Percentiles rank a stretch among this genome's conserved stretches.
Conservation (phyloP, 2,329 filamentous ascomycete species). For the Aspergillus terreus region DNA sequence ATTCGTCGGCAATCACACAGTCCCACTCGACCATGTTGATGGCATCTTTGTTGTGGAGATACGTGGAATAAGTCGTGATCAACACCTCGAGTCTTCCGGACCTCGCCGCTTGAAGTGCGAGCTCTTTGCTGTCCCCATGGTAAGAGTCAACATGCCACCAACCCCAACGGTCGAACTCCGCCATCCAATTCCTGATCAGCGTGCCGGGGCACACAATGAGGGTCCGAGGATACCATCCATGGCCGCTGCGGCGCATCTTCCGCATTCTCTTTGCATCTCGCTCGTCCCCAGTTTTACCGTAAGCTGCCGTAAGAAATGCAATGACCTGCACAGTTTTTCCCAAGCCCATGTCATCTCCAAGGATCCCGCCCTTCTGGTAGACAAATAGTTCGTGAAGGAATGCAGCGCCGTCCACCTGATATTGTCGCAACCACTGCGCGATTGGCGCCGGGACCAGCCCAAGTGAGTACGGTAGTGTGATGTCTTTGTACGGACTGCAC, state of each 20-base stretch:
- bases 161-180: constrained; percentile 83
- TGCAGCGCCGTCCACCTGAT: constrained; percentile 78
- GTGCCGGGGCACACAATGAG: constrained; percentile 86
- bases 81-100: constrained; percentile 81
- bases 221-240: constrained; percentile 75
- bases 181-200: constrained; percentile 86
- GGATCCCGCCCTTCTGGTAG: constrained; percentile 82
- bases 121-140: constrained; percentile 69
- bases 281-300: constrained; percentile 89
- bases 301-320: constrained; percentile 84
- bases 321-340: constrained; percentile 97
- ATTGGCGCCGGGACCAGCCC: constrained; percentile 84
- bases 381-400: constrained; percentile 89
- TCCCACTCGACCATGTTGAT: constrained; percentile 91
- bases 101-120: constrained; percentile 66
- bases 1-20: constrained; percentile 90
- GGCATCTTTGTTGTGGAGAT: constrained; percentile 68
- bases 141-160: constrained; percentile 90
- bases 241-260: constrained; percentile 65
- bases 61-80: constrained; percentile 92
- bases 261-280: constrained; percentile 83
- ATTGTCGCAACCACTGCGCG: constrained; percentile 86
- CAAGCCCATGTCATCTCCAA: constrained; percentile 96
- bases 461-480: constrained; percentile 68
- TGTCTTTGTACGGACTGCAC: constrained; percentile 68